A percentile compares a stretch with the other conserved stretches of the same genome.
Conservation (phyloP, 2,329 filamentous ascomycete species). For the Colletotrichum acutatum region DNA sequence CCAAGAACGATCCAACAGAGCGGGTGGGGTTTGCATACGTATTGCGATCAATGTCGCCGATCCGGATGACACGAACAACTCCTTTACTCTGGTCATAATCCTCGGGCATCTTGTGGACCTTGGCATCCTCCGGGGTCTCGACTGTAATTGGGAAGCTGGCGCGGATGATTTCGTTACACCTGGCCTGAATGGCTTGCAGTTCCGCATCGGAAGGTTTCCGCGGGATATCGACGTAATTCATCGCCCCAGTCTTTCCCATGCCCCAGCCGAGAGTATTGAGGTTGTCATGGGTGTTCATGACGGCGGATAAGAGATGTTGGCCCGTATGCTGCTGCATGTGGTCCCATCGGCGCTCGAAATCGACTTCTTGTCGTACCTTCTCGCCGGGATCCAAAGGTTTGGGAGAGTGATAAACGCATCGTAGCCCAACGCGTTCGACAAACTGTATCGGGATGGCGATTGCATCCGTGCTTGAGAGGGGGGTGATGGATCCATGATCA, state of each 20-base stretch:
- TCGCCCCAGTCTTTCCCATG: slow-evolving; percentile 41
- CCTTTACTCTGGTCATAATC: slow-evolving; percentile 46
- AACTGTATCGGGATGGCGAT: slow-evolving; percentile 38
- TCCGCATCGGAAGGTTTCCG: slow-evolving; percentile 42
- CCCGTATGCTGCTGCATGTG: slow-evolving; percentile 49
- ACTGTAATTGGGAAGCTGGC: slow-evolving; percentile 40
- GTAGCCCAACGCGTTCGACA: slow-evolving; percentile 42
- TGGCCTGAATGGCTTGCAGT: slow-evolving; percentile 39
- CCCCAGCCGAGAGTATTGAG: slow-evolving; percentile 45
- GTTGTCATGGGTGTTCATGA: slow-evolving; percentile 41
- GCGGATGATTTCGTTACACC: slow-evolving; percentile 42
- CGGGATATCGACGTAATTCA: slow-evolving; percentile 46
- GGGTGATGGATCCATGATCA: slow-evolving; percentile 41
- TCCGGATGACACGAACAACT: slow-evolving; percentile 43
- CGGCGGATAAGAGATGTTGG: slow-evolving; percentile 45
- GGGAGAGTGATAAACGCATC: slow-evolving; percentile 40
- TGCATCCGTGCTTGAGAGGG: background rate
- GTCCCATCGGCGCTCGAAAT: slow-evolving; percentile 45
- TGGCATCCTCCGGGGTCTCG: slow-evolving; percentile 40
- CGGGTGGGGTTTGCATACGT: slow-evolving; percentile 36
- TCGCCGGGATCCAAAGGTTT: slow-evolving; percentile 36
- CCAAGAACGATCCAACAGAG: background rate
- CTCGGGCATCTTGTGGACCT: slow-evolving; percentile 39
- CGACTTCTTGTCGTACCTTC: slow-evolving; percentile 41
- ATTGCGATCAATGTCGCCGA: slow-evolving; percentile 44